Evolutionary conservation across 1,139 yeast genomes (phyloP).

Genomic region (Pichiaceae sp.): DNA sequence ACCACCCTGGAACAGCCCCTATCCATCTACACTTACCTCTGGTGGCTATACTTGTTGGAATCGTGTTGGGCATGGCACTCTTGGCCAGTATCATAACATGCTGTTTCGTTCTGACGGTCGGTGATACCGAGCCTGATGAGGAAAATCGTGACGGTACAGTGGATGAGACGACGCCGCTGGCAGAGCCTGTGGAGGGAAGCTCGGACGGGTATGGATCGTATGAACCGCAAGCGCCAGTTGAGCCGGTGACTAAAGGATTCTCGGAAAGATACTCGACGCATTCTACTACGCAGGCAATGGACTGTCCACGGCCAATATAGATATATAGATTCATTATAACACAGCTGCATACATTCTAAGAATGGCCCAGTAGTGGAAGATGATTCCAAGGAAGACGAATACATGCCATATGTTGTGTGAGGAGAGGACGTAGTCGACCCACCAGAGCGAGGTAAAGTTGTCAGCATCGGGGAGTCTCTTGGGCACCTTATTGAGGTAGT

Average conservation of each 20-base stretch:
- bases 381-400: conserved; percentile 78
- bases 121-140: not conserved
- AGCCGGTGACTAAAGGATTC: not conserved
- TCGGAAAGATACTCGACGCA: conserved; percentile 2
- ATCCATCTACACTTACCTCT: conserved; percentile 56
- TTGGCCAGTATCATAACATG: conserved; percentile 27
- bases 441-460: conserved; percentile 65
- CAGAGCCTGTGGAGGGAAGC: not conserved
- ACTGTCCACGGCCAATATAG: conserved; percentile 1
- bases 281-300: conserved; percentile 3
- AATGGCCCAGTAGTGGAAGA: conserved; percentile 77
- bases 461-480: conserved; percentile 32
- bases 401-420: conserved; percentile 95
- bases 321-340: not conserved
- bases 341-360: conserved; percentile 49
- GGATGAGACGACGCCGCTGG: not conserved
- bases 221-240: not conserved
- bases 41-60: conserved; percentile 59
- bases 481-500: conserved; percentile 50
- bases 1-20: conserved; percentile 27
- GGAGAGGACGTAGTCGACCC: conserved; percentile 67
- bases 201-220: not conserved
- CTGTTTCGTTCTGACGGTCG: conserved; percentile 26
- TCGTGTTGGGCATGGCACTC: conserved; percentile 46
- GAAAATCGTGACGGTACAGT: not conserved